Evolutionary conservation across 192 early-diverging fungal genomes (phyloP).

Genomic region (Coemansia sp.): DNA sequence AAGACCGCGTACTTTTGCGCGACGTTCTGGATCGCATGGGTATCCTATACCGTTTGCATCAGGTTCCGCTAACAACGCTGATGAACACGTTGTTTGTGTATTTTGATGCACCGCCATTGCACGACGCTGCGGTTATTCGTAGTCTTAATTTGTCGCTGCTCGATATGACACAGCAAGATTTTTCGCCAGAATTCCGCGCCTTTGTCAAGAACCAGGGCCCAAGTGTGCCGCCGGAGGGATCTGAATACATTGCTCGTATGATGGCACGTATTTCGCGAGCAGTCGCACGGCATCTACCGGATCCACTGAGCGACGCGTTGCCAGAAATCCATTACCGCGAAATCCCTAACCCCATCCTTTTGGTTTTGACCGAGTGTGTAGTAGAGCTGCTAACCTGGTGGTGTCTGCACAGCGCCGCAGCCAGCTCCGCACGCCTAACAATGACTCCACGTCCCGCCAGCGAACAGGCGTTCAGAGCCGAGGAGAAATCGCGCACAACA

Average conservation of each 20-base stretch:
- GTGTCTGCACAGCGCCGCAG: conserved; percentile 40
- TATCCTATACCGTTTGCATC: conserved; percentile 63
- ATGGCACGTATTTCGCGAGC: conserved; percentile 37
- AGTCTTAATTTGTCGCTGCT: conserved; percentile 59
- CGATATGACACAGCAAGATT: conserved; percentile 57
- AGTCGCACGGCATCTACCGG: conserved; percentile 32
- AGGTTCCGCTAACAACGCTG: conserved; percentile 66
- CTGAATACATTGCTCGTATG: conserved; percentile 40
- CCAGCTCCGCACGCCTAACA: conserved; percentile 20
- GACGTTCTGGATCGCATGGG: conserved; percentile 64
- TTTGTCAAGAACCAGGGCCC: conserved; percentile 31
- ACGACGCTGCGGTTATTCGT: conserved; percentile 57
- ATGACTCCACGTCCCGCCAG: conserved; percentile 7
- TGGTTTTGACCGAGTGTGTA: conserved; percentile 40
- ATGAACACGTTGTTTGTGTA: conserved; percentile 68
- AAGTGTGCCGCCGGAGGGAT: conserved; percentile 25
- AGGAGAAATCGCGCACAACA: conserved; percentile 21
- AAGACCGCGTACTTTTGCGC: conserved; percentile 59
- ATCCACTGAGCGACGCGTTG: conserved; percentile 26
- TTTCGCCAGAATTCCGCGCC: conserved; percentile 49
- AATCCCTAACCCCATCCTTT: conserved; percentile 49
- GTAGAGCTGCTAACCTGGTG: conserved; percentile 57
- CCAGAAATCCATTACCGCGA: conserved; percentile 54
- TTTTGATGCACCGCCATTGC: conserved; percentile 62
- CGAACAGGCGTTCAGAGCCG: conserved; percentile 38